Evolutionary conservation across 2,329 filamentous ascomycete species (phyloP).

Genomic region (Monascus ruber): DNA sequence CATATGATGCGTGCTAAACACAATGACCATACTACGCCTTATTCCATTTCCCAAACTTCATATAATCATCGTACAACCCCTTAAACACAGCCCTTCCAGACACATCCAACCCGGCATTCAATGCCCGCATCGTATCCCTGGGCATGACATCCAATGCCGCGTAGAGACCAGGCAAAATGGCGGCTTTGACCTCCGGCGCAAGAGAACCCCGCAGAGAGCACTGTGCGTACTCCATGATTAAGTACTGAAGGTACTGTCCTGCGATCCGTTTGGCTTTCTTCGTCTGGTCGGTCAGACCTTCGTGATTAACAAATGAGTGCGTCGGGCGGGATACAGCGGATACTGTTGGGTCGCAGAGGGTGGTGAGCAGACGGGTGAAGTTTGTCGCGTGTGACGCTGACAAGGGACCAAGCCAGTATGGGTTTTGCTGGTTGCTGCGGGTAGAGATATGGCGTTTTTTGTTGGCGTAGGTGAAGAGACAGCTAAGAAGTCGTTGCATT

Average conservation of each 20-base stretch:
- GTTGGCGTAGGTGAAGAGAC: conserved; percentile 41
- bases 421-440: conserved; percentile 15
- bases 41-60: conserved; percentile 37
- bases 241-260: conserved; percentile 46
- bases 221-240: conserved; percentile 46
- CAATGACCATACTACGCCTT: conserved; percentile 19
- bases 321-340: conserved; percentile 38
- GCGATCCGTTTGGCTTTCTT: conserved; percentile 48
- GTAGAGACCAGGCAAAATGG: conserved; percentile 41
- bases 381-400: conserved; percentile 35
- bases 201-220: conserved; percentile 41
- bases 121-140: conserved; percentile 36
- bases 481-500: conserved; percentile 44
- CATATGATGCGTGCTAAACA: neutral
- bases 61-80: conserved; percentile 42
- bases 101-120: conserved; percentile 42
- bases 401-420: conserved; percentile 25
- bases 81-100: conserved; percentile 43
- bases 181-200: conserved; percentile 41
- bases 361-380: conserved; percentile 46
- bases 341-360: conserved; percentile 50
- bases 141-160: conserved; percentile 43
- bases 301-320: conserved; percentile 23
- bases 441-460: conserved; percentile 17
- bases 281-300: conserved; percentile 46